Base-by-base conservation (phyloP, 345 rosid genomes). In the Citropsis articulata region DNA sequence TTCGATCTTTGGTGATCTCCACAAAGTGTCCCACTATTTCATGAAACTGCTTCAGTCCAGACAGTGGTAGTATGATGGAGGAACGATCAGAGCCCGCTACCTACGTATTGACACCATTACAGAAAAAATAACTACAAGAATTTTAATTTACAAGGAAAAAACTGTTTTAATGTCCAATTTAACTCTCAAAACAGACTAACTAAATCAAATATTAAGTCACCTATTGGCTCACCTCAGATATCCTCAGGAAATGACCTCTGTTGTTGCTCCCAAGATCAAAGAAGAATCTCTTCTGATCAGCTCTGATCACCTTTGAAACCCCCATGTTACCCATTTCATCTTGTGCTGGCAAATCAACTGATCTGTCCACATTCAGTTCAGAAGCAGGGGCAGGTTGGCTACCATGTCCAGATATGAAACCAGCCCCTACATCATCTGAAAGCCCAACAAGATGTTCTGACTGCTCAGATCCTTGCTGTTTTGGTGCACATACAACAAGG, bases 341-440 rank as follows among this genome's bases (percentile, higher is more conserved):
- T 59, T 88, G 97, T 21, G 90, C 81, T 0, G 96, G 88, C 82
- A 86, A 85, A 59, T 96, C 98, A 42, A 81, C 86, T 35, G 94
- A 81, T 80, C 94, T 86, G 45, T 96, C 99, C 55, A 79, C 91
- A 81, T 85, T 88, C 82, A 88, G 80, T 62, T 93, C 97, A 48
- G 97, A 88, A 82, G 90, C 83, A 53, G 95, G 77, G 80, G 85
- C 81, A 45, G 93, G 88, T 76, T 95, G 99, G 72, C 84, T 89
- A 70, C 92, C 88, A 72, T 93, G 94, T 50, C 99, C 99, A 82
- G 99, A 86, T 83, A 96, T 96, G 84, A 96, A 96, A 75, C 99
- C 99, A 79, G 98, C 99, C 77, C 98, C 99, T 5, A 96, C 99
- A 82, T 96, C 99, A 87, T 96, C 96, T 10, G 99, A 95, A 72